These are phyloP conservation scores for Ustilago sp. DNA, from an alignment of 1,284 basidiomycete genomes.

Conservation along the genomic window DNA sequence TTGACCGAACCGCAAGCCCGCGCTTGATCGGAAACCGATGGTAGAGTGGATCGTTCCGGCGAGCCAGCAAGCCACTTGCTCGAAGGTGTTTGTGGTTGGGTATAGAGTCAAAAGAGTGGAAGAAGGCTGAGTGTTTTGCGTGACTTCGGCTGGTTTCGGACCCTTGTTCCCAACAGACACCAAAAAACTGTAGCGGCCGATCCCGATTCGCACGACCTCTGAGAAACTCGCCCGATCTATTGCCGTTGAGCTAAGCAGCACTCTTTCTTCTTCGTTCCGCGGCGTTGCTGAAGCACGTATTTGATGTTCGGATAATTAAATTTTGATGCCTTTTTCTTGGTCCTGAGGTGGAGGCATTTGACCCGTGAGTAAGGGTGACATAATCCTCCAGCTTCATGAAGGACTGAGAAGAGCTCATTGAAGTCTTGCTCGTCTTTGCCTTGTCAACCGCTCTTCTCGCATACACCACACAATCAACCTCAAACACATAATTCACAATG, in stretches of 20 bases:
- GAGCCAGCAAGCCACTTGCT: neutral
- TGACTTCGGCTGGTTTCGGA: conserved; percentile 26
- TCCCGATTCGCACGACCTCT: neutral
- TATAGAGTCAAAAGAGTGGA: neutral
- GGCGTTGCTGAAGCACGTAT: conserved; percentile 8
- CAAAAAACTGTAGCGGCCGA: neutral
- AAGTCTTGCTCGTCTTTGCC: neutral
- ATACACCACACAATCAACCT: neutral
- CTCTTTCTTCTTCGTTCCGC: conserved; percentile 1
- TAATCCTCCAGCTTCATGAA: conserved; percentile 2
- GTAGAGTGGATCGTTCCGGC: neutral
- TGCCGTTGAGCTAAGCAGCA: conserved; percentile 4
- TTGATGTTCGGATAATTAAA: conserved; percentile 6
- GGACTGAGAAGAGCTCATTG: conserved; percentile 2
- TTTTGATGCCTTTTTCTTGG: neutral
- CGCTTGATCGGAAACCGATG: neutral
- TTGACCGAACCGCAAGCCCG: neutral
- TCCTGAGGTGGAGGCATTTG: conserved; percentile 11
- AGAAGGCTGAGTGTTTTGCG: neutral
- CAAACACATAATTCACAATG: conserved; percentile 36
- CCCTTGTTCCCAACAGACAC: conserved; percentile 9
- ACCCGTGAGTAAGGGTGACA: conserved; percentile 13
- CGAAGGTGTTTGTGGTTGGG: neutral
- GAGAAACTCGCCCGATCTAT: neutral
- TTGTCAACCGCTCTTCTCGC: neutral